These are phyloP conservation scores for Obelidium mucronatum DNA, from an alignment of 192 early-diverging fungal genomes.

Conservation along the genomic window DNA sequence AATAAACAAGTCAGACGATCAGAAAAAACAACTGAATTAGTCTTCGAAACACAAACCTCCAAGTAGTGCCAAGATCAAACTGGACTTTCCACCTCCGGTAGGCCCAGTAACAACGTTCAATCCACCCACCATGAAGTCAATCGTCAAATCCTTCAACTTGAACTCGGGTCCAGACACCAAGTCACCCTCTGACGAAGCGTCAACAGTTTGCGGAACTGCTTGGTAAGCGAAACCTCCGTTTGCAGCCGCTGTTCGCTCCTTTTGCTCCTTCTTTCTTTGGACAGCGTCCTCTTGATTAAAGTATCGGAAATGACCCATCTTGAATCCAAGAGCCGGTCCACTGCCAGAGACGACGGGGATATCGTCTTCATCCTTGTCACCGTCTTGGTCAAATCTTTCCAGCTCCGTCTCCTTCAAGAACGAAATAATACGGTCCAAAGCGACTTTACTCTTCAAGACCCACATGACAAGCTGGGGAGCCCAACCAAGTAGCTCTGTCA, in stretches of 20 bases:
- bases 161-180: conserved; percentile 37
- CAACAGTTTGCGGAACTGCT: background rate
- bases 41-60: too few relatives aligned
- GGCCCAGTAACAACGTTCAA: conserved; percentile 78
- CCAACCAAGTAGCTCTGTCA: conserved; percentile 31
- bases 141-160: conserved; percentile 25
- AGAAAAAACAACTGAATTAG: too few relatives aligned
- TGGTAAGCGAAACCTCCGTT: background rate
- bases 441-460: conserved; percentile 58
- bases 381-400: conserved; percentile 3
- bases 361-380: background rate
- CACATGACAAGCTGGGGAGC: conserved; percentile 39
- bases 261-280: background rate
- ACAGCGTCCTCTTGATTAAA: conserved; percentile 1
- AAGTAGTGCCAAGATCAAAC: too few relatives aligned
- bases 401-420: conserved; percentile 44
- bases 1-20: too few relatives aligned
- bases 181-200: conserved; percentile 16
- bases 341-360: background rate
- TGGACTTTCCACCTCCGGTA: conserved; percentile 87
- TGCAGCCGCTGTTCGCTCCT: background rate
- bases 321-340: conserved; percentile 26
- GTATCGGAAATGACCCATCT: conserved; percentile 24
- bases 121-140: conserved; percentile 41
- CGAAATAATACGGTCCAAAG: conserved; percentile 53